Evolutionary conservation across 2,329 filamentous ascomycete genomes (phyloP), one percentile per base, ranked within the genome.

Genomic region (Achaetomium macrosporum): DNA sequence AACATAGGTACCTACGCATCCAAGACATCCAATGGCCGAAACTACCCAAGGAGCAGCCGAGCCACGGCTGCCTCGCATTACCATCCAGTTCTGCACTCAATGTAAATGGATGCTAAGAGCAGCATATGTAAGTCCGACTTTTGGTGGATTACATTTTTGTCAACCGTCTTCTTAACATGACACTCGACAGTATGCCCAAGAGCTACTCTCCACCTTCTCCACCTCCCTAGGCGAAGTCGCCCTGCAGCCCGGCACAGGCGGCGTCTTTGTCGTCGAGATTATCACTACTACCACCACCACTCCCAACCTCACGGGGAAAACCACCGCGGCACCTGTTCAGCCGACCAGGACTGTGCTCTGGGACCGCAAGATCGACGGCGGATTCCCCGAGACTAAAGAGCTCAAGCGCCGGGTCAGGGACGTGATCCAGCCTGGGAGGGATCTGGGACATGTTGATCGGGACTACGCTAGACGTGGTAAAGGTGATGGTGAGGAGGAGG

Each of bases 321-420:
- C n/a, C n/a, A n/a, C n/a, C n/a, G n/a, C n/a, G n/a, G n/a, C n/a
- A n/a, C n/a, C n/a, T n/a, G n/a, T n/a, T n/a, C n/a, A n/a, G n/a
- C n/a, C 19, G 37, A 16, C 47, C 13, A 37, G 29, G 31, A 10
- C 11, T 17, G 65, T 86, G 2, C 74, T 97, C 31, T 99, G 93
- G 93, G 90, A 97, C 74, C 81, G 93, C 57, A 95, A 90, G 68
- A 66, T 71, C 3, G 85, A 96, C 65, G 88, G 88, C 30, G 91
- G 93, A 0, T 99, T 99, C 70, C 93, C 92, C 56, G 90, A 96
- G 72, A 90, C 88, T 2, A 96, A 96, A 71, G 85, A 92, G 61
- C 77, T 96, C 41, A 96, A 97, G 73, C 83, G 90, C 55, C 78
- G 85, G 15, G 82, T 96, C 5, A 76, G 92, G 53, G 88, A 96